Base-by-base conservation (phyloP, 2,329 filamentous ascomycete genomes). In the Cryphonectria naterciae region DNA sequence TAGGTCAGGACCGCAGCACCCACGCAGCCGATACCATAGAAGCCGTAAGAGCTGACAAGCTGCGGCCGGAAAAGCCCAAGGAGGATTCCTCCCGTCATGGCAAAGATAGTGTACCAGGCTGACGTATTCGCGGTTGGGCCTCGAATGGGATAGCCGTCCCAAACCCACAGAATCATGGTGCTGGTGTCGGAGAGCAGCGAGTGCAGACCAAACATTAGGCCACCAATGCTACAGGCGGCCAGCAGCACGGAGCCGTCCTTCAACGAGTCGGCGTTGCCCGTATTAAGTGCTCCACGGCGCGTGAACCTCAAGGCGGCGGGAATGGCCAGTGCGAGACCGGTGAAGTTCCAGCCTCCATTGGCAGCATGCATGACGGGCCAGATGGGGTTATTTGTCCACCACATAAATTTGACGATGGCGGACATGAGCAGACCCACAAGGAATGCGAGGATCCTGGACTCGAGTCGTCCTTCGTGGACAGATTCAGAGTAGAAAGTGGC, bases 81-180 rank as follows among this genome's bases (percentile, higher is more conserved):
- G 19, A 94, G 79, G 28, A 97, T 84, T 68, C 96, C 96, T 56
- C 86, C 83, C 39, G 93, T 93, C 96, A 99, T 99, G 71, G 91
- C 91, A 68, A 93, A 87, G 67, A 98, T 88, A 1, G 94, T 98
- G 79, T 92, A 89, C 76, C 93, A 94, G 68, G 95, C 96, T 77
- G 98, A 94, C n/a, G 94, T 94, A 64, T 91, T 94, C 73, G 94
- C 89, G 65, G 96, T 89, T 2, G 96, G 96, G 8, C 96, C 96
- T 65, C 92, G 90, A 56, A 98, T 89, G 19, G 96, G 96, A 77
- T 93, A 99, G 8, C 96, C 96, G 76, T 98, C 94, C 96, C 96
- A 99, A 2, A 94, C 94, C 96, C 96, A 99, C 22, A 95, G 87
- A 70, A 98, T 98, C 94, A 99, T 98, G 68, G 96, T 99, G 83